phyloP scores from a whole-genome alignment of 768 basidiomycete species.

The Phaeolepiota aurea region DNA sequence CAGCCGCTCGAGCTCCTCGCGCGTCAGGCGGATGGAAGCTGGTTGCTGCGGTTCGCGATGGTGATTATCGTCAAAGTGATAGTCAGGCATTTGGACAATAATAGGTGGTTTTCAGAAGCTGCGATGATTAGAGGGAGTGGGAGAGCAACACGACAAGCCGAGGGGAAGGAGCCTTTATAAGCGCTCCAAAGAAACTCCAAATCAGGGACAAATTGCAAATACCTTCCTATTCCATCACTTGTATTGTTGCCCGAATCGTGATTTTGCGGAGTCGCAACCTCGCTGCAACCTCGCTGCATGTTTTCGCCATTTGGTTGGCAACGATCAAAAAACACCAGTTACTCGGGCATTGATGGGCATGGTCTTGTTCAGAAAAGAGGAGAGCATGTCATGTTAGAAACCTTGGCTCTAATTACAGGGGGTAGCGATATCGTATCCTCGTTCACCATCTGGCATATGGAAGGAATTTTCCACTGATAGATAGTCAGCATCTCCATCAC shows the following conservation, averaged over 20 bases:
- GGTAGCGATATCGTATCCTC: background rate
- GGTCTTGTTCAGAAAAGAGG: too few species aligned
- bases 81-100: background rate
- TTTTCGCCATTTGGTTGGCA: too few species aligned
- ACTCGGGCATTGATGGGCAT: too few species aligned
- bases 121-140: background rate
- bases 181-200: background rate
- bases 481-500: background rate
- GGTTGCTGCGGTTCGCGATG: too few species aligned
- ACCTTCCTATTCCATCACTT: background rate
- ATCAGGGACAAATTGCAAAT: too few species aligned
- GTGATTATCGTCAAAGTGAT: too few species aligned
- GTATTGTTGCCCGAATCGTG: background rate
- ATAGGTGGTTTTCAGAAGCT: background rate
- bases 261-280: background rate
- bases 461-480: background rate
- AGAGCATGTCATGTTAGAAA: too few species aligned
- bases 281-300: too few species aligned
- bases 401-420: background rate
- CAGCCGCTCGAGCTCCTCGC: background rate
- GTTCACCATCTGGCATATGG: background rate
- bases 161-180: background rate
- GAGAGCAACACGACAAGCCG: background rate
- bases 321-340: too few species aligned
- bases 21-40: too few species aligned